Percentiles rank a stretch among this genome's conserved stretches.
phyloP scores from a whole-genome alignment of 331 rosid genomes.

The Stylosanthes scabra region DNA sequence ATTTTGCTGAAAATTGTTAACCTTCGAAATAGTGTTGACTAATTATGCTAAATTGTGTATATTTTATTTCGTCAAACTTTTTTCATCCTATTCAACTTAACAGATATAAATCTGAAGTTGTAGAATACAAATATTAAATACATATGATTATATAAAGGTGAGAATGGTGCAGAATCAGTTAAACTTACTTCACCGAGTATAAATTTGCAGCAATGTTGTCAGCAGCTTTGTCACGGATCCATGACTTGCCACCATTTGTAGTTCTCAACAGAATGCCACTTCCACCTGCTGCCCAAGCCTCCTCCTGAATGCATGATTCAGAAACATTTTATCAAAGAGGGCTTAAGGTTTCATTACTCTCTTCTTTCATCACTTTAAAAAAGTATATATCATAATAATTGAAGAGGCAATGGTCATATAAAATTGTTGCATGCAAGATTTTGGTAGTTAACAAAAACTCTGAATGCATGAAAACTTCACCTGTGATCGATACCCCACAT shows the following conservation, averaged over 20 bases:
- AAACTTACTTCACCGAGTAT: conserved; percentile 92
- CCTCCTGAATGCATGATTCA: conserved; percentile 61
- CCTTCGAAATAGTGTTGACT: background rate
- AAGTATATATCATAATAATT: background rate
- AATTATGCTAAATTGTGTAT: conserved; percentile 11
- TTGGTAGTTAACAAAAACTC: conserved; percentile 23
- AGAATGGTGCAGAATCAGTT: conserved; percentile 14
- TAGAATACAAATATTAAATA: background rate
- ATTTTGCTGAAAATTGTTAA: conserved; percentile 26
- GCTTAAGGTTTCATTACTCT: conserved; percentile 15
- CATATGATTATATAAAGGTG: background rate
- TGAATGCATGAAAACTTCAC: conserved; percentile 46
- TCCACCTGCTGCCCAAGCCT: conserved; percentile 99
- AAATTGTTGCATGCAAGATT: conserved; percentile 25
- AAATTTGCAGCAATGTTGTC: conserved; percentile 97
- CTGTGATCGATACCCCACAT: conserved; percentile 93
- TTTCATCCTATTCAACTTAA: conserved; percentile 28
- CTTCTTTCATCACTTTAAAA: background rate
- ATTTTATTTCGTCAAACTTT: background rate
- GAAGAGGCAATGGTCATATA: background rate
- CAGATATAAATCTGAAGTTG: background rate
- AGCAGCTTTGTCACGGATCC: conserved; percentile 97
- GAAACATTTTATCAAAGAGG: conserved; percentile 6
- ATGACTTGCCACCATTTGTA: conserved; percentile 91
- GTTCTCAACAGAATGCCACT: conserved; percentile 91